Evolutionary conservation across 31 red algal genomes (phyloP).

Genomic region (Asparagopsis taxiformis): DNA sequence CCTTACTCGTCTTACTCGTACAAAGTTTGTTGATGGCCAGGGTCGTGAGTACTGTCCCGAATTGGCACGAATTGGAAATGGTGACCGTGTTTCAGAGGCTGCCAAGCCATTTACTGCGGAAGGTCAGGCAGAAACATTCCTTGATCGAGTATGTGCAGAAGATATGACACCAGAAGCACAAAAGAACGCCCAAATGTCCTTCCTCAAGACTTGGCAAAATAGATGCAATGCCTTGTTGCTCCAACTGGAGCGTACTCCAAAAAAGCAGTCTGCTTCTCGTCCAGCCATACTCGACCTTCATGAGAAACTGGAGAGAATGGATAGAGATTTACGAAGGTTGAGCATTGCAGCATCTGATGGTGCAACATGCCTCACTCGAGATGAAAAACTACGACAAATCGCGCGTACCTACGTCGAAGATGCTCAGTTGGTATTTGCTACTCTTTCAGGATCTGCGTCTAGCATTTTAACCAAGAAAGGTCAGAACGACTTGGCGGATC

Average conservation of each 20-base stretch:
- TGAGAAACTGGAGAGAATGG: constrained; percentile 68
- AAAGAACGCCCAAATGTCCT: constrained; percentile 51
- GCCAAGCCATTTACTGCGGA: constrained; percentile 83
- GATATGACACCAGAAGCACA: constrained; percentile 39
- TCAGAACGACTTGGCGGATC: constrained; percentile 38
- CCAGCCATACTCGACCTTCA: constrained; percentile 59
- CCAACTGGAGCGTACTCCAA: constrained; percentile 36
- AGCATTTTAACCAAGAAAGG: constrained; percentile 59
- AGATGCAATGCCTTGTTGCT: constrained; percentile 37
- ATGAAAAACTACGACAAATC: constrained; percentile 66
- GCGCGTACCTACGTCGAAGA: constrained; percentile 82
- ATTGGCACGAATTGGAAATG: constrained; percentile 81
- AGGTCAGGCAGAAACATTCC: constrained; percentile 82
- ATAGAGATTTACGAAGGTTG: constrained; percentile 66
- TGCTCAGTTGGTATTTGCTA: constrained; percentile 91
- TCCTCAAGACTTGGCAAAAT: constrained; percentile 44
- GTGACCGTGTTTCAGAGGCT: constrained; percentile 63
- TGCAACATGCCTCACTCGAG: constrained; percentile 47
- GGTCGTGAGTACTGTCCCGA: constrained; percentile 79
- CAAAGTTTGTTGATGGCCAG: constrained; percentile 85
- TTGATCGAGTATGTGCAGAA: constrained; percentile 58
- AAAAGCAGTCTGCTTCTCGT: constrained; percentile 23
- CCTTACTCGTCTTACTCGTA: constrained; percentile 57
- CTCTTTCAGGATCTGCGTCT: constrained; percentile 89
- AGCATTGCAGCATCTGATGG: constrained; percentile 54